Base-by-base conservation (phyloP, 2,329 filamentous ascomycete species). In the Curvularia sp. region DNA sequence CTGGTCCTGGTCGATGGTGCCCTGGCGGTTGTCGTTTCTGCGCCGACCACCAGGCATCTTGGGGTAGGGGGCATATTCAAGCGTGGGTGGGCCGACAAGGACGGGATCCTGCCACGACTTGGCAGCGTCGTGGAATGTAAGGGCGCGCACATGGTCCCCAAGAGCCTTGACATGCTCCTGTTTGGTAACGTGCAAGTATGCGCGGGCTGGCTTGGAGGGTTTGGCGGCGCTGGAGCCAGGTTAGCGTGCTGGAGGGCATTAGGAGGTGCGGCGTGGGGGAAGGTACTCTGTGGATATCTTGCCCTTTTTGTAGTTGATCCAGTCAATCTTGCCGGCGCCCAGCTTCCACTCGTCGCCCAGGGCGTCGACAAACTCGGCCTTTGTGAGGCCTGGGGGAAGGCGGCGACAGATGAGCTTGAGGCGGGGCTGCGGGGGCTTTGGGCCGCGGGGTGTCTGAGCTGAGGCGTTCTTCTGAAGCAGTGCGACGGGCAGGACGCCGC, bases 1-100 rank as follows among this genome's bases (percentile, higher is more conserved):
- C 0, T 92, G 88, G 71, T 99, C 95, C 74, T 97, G 93, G 70
- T 99, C 95, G 66, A 99, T 98, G 3, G 93, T 97, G 52, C 94
- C 95, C 75, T 97, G 92, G 13, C 93, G 88, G 52, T 88, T 87
- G 80, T 99, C 95, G 53, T 87, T 86, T 32, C 92, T 88, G 49
- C 86, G 86, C 74, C 91, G 92, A 34, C 83, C 86, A 58, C 86
- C 86, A 1, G 94, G 92, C 1, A 92, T 86, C 70, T 93, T 93
- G 65, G 92, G 91, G 79, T 93, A 96, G 1, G 90, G 86, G 18
- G 93, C 87, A 70, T 91, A 91, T 71, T 97, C 93, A 48, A 97
- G 81, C 5, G 85, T 84, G 0, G 95, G 93, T 1, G 90, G 91
- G 0, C 91, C 90, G 53, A 95, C 81, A 2, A 97, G 84, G 25